These are phyloP conservation scores for Salix caprea DNA, from an alignment of 345 rosid genomes.

Conservation along the genomic window DNA sequence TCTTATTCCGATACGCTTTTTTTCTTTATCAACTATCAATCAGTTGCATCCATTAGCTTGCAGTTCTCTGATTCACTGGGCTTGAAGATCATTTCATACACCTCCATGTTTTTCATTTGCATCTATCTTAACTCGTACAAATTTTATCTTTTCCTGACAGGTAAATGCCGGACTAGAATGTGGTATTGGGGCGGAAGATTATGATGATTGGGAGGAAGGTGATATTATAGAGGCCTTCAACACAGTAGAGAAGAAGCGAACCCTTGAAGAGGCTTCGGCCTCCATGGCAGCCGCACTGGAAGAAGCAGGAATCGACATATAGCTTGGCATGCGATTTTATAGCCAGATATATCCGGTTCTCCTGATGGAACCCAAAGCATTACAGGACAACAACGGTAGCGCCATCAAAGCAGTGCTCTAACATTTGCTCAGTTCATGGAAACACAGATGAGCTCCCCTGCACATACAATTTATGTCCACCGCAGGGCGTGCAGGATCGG, in stretches of 20 bases:
- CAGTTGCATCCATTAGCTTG: neutral
- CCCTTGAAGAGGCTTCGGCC: slow-evolving; percentile 96
- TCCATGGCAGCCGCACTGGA: slow-evolving; percentile 82
- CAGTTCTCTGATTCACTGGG: neutral
- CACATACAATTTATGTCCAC: slow-evolving; percentile 2
- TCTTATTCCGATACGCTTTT: neutral
- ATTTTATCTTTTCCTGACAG: slow-evolving; percentile 31
- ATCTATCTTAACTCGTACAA: neutral
- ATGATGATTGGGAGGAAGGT: slow-evolving; percentile 73
- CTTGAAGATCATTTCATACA: neutral
- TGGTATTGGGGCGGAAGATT: slow-evolving; percentile 70
- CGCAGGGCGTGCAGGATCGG: neutral
- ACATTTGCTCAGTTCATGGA: neutral
- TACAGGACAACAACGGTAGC: neutral
- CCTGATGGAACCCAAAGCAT: neutral
- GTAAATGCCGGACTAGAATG: slow-evolving; percentile 84
- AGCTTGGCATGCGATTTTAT: slow-evolving; percentile 6
- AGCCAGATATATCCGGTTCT: neutral
- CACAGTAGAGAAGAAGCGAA: slow-evolving; percentile 68
- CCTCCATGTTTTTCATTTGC: neutral
- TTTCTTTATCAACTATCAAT: neutral
- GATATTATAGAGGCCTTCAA: slow-evolving; percentile 69
- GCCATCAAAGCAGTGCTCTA: neutral
- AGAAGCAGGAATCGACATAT: slow-evolving; percentile 43
- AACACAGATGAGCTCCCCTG: neutral